Percentiles rank a stretch among this genome's conserved stretches.
Evolutionary conservation across 129 eudicot species (phyloP).

Genomic region (Mikania micrantha): DNA sequence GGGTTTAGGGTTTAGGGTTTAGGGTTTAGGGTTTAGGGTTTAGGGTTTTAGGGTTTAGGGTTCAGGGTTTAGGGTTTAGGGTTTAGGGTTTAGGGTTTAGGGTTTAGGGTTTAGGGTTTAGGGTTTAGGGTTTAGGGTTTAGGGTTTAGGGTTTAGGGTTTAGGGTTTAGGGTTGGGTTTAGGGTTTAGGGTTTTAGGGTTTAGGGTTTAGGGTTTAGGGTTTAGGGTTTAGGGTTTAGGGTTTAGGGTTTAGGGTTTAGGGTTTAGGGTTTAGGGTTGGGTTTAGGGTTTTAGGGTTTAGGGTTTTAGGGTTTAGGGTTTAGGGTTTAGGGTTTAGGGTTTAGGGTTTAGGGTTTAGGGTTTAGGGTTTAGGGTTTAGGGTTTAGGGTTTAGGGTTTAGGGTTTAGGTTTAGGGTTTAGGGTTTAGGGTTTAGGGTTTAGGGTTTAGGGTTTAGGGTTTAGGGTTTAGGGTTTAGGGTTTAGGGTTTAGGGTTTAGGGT

Average conservation of each 20-base stretch:
- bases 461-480: background rate
- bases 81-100: slow-evolving; percentile 16
- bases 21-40: slow-evolving; percentile 12
- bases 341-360: slow-evolving; percentile 16
- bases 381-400: slow-evolving; percentile 13
- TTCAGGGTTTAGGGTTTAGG: slow-evolving; percentile 16
- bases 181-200: no score
- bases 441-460: slow-evolving; percentile 6
- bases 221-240: background rate
- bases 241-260: no score
- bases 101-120: background rate
- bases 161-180: no score
- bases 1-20: slow-evolving; percentile 20
- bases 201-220: no score
- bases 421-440: slow-evolving; percentile 5
- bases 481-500: background rate
- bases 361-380: slow-evolving; percentile 23
- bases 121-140: no score
- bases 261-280: no score
- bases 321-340: background rate
- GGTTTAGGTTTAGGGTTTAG: slow-evolving; percentile 13
- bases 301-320: no score
- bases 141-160: no score
- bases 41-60: slow-evolving; percentile 10
- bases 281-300: no score